Conservation (phyloP, 441 rosid species). For the Macaranga tanarius region DNA sequence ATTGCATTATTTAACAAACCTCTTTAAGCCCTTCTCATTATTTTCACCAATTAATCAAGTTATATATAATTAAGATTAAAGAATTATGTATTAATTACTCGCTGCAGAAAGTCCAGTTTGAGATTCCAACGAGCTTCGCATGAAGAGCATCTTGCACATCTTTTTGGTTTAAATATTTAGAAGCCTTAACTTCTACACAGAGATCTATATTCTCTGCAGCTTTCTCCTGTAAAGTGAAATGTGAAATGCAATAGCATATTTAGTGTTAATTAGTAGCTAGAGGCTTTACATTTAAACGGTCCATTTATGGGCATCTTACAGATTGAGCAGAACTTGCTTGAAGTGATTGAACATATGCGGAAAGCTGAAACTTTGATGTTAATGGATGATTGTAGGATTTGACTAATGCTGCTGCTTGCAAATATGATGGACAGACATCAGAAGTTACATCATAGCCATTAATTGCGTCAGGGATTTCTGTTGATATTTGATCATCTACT, state of each 20-base stretch:
- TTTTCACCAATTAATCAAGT: background rate
- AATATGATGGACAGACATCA: constrained; percentile 39
- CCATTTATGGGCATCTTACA: background rate
- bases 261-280: background rate
- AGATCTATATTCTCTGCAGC: constrained; percentile 37
- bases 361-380: background rate
- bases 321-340: background rate
- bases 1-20: no score
- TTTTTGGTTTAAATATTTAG: constrained; percentile 41
- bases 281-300: background rate
- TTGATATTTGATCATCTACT: constrained; percentile 22
- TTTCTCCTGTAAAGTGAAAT: constrained; percentile 20
- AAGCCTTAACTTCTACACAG: constrained; percentile 37
- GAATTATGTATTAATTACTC: constrained; percentile 26
- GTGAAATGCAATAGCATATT: background rate
- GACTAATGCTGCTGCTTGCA: constrained; percentile 17
- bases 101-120: constrained; percentile 46
- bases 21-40: no score
- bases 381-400: constrained; percentile 8
- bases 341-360: background rate
- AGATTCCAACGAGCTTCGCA: constrained; percentile 44
- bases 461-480: constrained; percentile 32
- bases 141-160: constrained; percentile 54
- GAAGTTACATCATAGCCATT: constrained; percentile 35
- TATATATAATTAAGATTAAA: background rate